Conservation (phyloP, 108 stramenopile species). For the Nitzschia sp. region DNA sequence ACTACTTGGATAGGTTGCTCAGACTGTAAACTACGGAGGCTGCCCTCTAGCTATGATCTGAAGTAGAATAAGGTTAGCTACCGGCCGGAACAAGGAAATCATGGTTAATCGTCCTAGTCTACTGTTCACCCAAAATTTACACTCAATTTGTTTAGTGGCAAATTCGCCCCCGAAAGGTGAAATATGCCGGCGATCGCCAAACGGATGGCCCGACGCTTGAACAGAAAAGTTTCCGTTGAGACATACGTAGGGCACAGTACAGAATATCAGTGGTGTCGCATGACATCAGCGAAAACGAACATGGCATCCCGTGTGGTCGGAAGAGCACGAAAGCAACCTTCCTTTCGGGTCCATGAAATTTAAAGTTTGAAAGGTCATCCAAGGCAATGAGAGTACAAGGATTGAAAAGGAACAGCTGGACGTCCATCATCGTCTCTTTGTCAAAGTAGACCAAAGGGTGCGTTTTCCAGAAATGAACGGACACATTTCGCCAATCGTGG, state of each 20-base stretch:
- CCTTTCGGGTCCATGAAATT: not conserved
- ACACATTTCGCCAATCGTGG: not conserved
- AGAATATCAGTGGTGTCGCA: not conserved
- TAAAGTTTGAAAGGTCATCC: not conserved
- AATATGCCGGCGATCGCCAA: too few relatives aligned
- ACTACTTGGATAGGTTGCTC: too few relatives aligned
- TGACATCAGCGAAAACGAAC: constrained; percentile 3
- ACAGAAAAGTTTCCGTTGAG: constrained; percentile 8
- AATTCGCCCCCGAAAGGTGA: too few relatives aligned
- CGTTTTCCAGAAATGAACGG: not conserved
- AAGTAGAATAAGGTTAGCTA: too few relatives aligned
- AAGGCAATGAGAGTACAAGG: not conserved
- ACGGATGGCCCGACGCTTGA: too few relatives aligned
- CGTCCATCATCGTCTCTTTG: not conserved
- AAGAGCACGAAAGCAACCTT: not conserved
- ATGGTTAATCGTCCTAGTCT: too few relatives aligned
- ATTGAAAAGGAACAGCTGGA: not conserved
- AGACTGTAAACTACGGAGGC: too few relatives aligned
- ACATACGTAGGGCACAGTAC: not conserved
- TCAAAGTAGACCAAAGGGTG: not conserved
- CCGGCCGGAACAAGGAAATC: too few relatives aligned
- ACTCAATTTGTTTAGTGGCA: too few relatives aligned
- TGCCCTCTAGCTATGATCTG: too few relatives aligned
- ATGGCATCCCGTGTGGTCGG: not conserved
- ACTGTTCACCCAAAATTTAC: too few relatives aligned